Evolutionary conservation across 2,329 filamentous ascomycete species (phyloP), one percentile per base, ranked within the genome.

Genomic region (Pezicula neosporulosa): DNA sequence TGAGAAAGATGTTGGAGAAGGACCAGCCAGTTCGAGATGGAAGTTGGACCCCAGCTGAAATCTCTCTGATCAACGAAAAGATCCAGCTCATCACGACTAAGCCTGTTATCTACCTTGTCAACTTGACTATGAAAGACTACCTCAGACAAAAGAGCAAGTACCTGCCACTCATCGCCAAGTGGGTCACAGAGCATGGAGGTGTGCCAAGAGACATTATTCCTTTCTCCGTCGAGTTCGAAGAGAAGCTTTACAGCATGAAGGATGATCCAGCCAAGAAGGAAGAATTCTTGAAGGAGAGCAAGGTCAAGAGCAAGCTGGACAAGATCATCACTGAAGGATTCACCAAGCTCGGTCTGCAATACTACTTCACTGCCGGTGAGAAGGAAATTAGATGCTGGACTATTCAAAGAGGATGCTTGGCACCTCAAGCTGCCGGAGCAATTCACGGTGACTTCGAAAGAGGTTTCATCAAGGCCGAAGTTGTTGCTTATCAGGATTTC

Each of bases 71-170:
- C 60, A 74, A 73, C 57, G 72, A 73, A 37, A 74, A 73, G 59
- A 57, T 63, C 37, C 68, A 68, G 49, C 67, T 75, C 3, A 75
- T 75, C 57, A 75, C 72, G 27, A 75, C 72, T 13, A 75, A 75
- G 61, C 72, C 72, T 10, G 61, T 62, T 43, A 73, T 75, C 55
- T 75, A 75, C 60, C 69, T 75, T 28, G 70, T 75, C 48, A 75
- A 75, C 58, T 51, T 75, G 49, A 72, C 70, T 2, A 73, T 74
- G 72, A 74, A 74, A 63, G 72, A 75, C 54, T 75, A 75, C 60
- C 64, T 75, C 24, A 58, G 72, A 35, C 72, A 74, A 52, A 74
- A 75, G 65, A 69, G 69, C 66, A 75, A 75, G 61, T 75, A 74
- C 44, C 68, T 75, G 16, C 69, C 71, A 3, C 48, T 59, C 13